Evolutionary conservation across 176 grass and related monocot genomes (phyloP).

Genomic region (Otatea glauca): DNA sequence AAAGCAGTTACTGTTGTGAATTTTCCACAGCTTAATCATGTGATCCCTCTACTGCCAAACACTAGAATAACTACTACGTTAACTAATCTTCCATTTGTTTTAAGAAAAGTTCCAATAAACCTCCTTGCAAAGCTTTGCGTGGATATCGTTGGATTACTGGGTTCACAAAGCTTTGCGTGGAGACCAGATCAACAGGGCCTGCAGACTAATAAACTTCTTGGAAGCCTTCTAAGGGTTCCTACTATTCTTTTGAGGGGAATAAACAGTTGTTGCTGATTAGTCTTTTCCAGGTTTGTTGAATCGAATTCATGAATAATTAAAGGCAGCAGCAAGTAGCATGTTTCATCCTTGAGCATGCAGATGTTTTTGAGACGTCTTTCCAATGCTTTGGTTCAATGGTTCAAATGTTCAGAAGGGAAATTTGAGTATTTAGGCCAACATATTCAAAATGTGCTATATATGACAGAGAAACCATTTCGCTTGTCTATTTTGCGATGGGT

Average conservation of each 20-base stretch:
- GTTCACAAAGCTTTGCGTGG: background rate
- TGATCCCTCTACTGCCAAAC: too few relatives aligned
- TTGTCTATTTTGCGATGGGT: too few relatives aligned
- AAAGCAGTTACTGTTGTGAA: background rate
- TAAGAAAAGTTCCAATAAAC: background rate
- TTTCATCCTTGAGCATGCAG: background rate
- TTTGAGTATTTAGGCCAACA: too few relatives aligned
- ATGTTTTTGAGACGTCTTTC: background rate
- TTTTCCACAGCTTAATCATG: background rate
- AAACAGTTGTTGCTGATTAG: background rate
- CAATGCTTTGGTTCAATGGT: background rate
- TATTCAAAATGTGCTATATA: too few relatives aligned
- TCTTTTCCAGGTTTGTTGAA: background rate
- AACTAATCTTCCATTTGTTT: background rate
- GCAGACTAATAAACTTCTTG: background rate
- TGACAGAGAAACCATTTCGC: too few relatives aligned
- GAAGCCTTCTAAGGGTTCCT: background rate
- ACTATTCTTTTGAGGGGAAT: background rate
- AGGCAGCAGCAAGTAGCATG: background rate
- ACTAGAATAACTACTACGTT: background rate
- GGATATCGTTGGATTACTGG: background rate
- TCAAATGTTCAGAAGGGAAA: background rate
- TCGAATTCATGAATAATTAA: background rate
- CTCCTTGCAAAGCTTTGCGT: background rate
- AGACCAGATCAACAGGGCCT: slow-evolving; percentile 1